Conservation (phyloP, 371 early-diverging fungal species). For the Lichtheimia corymbifera region DNA sequence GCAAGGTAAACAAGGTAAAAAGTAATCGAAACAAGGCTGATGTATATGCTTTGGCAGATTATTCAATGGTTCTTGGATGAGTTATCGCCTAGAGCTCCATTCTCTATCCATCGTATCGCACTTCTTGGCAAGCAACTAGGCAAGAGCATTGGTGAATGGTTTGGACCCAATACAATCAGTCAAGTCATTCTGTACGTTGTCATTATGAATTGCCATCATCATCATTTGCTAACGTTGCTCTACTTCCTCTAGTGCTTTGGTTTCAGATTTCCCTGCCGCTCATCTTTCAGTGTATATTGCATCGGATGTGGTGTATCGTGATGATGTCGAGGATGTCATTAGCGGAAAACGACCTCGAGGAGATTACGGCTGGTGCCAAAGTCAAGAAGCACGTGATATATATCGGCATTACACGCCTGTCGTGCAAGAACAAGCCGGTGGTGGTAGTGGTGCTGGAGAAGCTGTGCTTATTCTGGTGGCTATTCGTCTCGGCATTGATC, state of each 20-base stretch:
- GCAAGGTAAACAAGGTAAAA: constrained; percentile 29
- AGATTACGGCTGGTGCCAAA: constrained; percentile 26
- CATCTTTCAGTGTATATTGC: constrained; percentile 72
- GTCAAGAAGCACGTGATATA: constrained; percentile 32
- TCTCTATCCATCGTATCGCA: constrained; percentile 93
- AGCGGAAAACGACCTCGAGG: constrained; percentile 41
- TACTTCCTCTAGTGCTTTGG: constrained; percentile 55
- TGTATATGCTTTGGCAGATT: constrained; percentile 45
- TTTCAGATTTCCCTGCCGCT: constrained; percentile 62
- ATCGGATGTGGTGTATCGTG: constrained; percentile 74
- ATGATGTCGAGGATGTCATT: constrained; percentile 51
- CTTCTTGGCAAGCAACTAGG: constrained; percentile 82
- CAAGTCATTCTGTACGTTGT: constrained; percentile 77
- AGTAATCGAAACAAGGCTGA: background rate
- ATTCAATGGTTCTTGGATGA: constrained; percentile 86
- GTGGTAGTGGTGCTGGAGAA: constrained; percentile 22
- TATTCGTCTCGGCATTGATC: constrained; percentile 85
- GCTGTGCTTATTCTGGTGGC: constrained; percentile 84
- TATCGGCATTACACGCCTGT: constrained; percentile 24
- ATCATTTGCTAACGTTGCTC: no score
- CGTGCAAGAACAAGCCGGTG: constrained; percentile 29
- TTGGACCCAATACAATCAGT: constrained; percentile 93
- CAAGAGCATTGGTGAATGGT: constrained; percentile 95
- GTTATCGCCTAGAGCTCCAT: constrained; percentile 70
- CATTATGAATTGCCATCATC: background rate